Conservation (phyloP, 2,329 filamentous ascomycete genomes). For the Dactylellina cionopaga region DNA sequence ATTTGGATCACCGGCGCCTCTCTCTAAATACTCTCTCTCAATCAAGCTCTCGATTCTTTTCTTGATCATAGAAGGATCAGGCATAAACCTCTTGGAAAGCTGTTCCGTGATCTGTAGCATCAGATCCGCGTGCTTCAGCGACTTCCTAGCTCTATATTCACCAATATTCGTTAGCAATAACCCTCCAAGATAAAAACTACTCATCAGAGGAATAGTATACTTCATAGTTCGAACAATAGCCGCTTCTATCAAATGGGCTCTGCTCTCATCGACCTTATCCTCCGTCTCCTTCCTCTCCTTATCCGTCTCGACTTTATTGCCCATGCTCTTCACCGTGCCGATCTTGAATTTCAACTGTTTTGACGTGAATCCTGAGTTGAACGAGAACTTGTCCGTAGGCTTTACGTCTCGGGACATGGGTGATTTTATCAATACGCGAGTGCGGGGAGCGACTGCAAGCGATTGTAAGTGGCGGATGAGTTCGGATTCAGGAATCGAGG, state of each 20-base stretch:
- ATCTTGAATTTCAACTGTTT: slow-evolving; percentile 74
- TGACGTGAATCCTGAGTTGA: slow-evolving; percentile 72
- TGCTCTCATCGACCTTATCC: slow-evolving; percentile 63
- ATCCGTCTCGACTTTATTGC: slow-evolving; percentile 72
- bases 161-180: background rate
- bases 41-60: slow-evolving; percentile 67
- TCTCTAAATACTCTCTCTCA: slow-evolving; percentile 66
- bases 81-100: slow-evolving; percentile 64
- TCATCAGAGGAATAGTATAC: slow-evolving; percentile 57
- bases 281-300: slow-evolving; percentile 57
- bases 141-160: slow-evolving; percentile 60
- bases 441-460: slow-evolving; percentile 73
- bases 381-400: slow-evolving; percentile 70
- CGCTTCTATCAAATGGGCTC: slow-evolving; percentile 65
- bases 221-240: slow-evolving; percentile 68
- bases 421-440: slow-evolving; percentile 71
- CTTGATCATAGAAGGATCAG: slow-evolving; percentile 67
- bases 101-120: slow-evolving; percentile 66
- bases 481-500: slow-evolving; percentile 71
- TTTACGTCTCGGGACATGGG: slow-evolving; percentile 75
- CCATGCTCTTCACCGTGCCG: slow-evolving; percentile 69
- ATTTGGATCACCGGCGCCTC: slow-evolving; percentile 61
- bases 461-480: slow-evolving; percentile 73
- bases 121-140: slow-evolving; percentile 63
- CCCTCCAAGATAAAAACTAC: background rate